phyloP scores from a whole-genome alignment of 2,329 filamentous ascomycete genomes.

The Claviceps cyperi region DNA sequence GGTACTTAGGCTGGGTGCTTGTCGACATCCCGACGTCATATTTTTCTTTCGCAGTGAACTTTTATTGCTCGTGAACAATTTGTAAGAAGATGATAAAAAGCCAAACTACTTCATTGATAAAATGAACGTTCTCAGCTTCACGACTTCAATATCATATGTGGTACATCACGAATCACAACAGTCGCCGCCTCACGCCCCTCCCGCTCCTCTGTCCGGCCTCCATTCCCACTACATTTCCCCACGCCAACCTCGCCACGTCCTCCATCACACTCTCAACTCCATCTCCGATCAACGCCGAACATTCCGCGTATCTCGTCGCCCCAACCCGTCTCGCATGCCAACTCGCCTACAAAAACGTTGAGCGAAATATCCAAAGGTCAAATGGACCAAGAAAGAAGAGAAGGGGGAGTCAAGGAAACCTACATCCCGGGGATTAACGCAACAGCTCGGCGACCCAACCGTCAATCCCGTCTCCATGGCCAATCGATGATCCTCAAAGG shows the following conservation, averaged over 20 bases:
- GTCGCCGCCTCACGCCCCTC: neutral
- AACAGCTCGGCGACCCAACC: constrained; percentile 12
- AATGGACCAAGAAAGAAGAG: neutral
- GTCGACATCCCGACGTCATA: neutral
- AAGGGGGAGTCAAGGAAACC: neutral
- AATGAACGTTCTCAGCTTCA: too few species aligned
- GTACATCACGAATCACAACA: neutral
- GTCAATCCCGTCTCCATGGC: constrained; percentile 1
- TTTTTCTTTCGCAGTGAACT: neutral
- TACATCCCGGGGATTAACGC: constrained; percentile 18
- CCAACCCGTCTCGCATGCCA: constrained; percentile 19
- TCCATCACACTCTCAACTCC: constrained; percentile 19
- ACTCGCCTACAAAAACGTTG: constrained; percentile 11
- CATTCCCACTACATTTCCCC: constrained; percentile 7
- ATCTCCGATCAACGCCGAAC: constrained; percentile 22
- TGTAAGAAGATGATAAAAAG: too few species aligned
- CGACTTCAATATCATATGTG: too few species aligned
- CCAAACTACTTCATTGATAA: too few species aligned
- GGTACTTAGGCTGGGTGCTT: too few species aligned
- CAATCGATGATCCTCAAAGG: constrained; percentile 5
- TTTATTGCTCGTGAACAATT: too few species aligned
- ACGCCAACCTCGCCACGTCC: constrained; percentile 12
- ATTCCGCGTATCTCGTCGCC: constrained; percentile 19
- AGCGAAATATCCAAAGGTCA: neutral
- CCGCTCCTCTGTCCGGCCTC: neutral